Conservation (phyloP, 768 basidiomycete genomes). For the Collybia mongolica region DNA sequence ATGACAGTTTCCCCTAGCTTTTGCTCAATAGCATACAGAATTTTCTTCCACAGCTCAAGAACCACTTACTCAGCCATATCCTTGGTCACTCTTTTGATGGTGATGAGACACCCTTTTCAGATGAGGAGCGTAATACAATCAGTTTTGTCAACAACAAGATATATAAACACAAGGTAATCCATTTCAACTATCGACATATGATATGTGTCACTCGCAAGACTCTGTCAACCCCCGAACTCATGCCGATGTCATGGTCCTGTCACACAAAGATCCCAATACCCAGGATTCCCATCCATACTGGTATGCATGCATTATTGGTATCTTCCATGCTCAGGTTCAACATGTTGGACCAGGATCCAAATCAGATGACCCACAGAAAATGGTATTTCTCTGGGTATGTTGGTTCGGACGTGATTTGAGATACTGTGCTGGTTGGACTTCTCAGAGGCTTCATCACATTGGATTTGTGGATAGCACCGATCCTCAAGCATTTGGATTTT, state of each 20-base stretch:
- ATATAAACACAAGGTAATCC: slow-evolving; percentile 17
- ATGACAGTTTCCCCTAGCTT: no score
- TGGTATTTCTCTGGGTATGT: not conserved
- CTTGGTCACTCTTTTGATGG: slow-evolving; percentile 12
- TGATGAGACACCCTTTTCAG: slow-evolving; percentile 6
- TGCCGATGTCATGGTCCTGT: slow-evolving; percentile 29
- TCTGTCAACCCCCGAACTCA: slow-evolving; percentile 31
- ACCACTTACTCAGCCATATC: slow-evolving; percentile 12
- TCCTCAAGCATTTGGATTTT: no score
- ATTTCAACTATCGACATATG: slow-evolving; percentile 40
- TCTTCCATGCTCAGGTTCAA: slow-evolving; percentile 28
- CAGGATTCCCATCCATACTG: slow-evolving; percentile 25
- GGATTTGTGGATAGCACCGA: not conserved
- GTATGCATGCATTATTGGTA: slow-evolving; percentile 28
- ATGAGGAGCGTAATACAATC: slow-evolving; percentile 3
- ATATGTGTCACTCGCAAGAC: slow-evolving; percentile 35
- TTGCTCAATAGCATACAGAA: slow-evolving; percentile 11
- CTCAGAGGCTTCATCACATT: not conserved
- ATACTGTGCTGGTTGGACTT: not conserved
- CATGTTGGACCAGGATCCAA: not conserved
- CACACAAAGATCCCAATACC: slow-evolving; percentile 15
- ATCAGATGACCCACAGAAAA: not conserved
- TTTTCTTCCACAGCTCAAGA: slow-evolving; percentile 23
- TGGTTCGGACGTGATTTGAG: not conserved
- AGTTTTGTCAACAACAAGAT: slow-evolving; percentile 17